These are phyloP conservation scores for Cicer bijugum DNA, from an alignment of 306 rosid genomes.

Conservation along the genomic window DNA sequence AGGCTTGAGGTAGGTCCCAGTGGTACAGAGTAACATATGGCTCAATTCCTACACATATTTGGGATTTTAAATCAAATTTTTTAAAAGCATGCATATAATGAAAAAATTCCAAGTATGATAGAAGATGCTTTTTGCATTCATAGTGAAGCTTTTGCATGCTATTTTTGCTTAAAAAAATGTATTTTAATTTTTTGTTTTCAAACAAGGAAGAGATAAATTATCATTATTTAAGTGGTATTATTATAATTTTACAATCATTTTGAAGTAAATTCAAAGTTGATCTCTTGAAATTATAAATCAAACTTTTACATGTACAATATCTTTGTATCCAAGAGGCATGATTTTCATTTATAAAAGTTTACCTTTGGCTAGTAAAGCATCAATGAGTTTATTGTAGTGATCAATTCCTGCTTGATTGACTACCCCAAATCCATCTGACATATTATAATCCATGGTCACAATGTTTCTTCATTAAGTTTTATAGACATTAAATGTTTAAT, in stretches of 20 bases:
- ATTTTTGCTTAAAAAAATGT: too few relatives aligned
- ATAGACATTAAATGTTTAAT: too few relatives aligned
- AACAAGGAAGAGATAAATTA: too few relatives aligned
- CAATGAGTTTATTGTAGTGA: constrained; percentile 80
- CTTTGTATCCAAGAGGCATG: background rate
- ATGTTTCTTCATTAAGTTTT: background rate
- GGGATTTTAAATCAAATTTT: background rate
- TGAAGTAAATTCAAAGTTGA: too few relatives aligned
- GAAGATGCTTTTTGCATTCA: too few relatives aligned
- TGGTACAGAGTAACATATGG: constrained; percentile 93
- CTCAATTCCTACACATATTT: constrained; percentile 60
- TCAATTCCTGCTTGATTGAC: constrained; percentile 79
- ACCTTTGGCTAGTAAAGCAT: constrained; percentile 82
- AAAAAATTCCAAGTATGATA: background rate
- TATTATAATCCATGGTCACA: background rate
- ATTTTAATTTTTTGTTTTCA: too few relatives aligned
- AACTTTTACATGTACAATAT: too few relatives aligned
- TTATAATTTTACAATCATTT: too few relatives aligned
- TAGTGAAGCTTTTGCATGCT: too few relatives aligned
- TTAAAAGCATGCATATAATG: background rate
- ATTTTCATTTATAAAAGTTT: constrained; percentile 6
- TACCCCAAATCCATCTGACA: constrained; percentile 70
- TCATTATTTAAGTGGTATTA: too few relatives aligned
- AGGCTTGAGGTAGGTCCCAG: constrained; percentile 94
- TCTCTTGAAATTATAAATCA: too few relatives aligned